These are phyloP conservation scores for Fusarium sp. DNA, from an alignment of 2,329 filamentous ascomycete genomes.

Conservation along the genomic window DNA sequence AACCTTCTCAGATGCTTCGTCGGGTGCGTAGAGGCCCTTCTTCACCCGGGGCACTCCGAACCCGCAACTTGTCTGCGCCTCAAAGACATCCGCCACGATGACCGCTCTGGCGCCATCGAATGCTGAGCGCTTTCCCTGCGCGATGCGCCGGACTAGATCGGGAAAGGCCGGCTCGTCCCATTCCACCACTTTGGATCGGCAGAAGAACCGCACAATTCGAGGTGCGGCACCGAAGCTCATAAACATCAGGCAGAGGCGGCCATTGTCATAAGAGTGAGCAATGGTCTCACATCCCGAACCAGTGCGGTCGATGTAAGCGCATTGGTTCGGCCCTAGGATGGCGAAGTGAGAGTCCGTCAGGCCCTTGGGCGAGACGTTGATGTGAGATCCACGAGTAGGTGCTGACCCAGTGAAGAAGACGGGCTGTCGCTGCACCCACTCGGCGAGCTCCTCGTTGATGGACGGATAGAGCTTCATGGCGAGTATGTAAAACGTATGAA, in stretches of 20 bases:
- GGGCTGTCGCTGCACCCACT: slow-evolving; percentile 77
- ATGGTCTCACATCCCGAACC: slow-evolving; percentile 85
- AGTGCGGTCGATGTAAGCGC: slow-evolving; percentile 81
- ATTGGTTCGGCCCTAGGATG: slow-evolving; percentile 71
- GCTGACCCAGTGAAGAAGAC: slow-evolving; percentile 85
- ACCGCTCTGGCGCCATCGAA: slow-evolving; percentile 71
- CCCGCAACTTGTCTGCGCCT: slow-evolving; percentile 78
- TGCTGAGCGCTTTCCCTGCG: slow-evolving; percentile 53
- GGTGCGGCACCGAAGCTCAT: slow-evolving; percentile 74
- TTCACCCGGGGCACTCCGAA: slow-evolving; percentile 73
- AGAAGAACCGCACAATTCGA: slow-evolving; percentile 77
- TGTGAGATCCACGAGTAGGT: slow-evolving; percentile 76
- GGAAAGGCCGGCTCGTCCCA: slow-evolving; percentile 68
- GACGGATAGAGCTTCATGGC: slow-evolving; percentile 74
- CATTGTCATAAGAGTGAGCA: slow-evolving; percentile 83
- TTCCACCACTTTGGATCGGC: slow-evolving; percentile 72
- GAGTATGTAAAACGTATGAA: slow-evolving; percentile 38
- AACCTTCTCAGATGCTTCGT: slow-evolving; percentile 37
- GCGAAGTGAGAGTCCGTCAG: slow-evolving; percentile 74
- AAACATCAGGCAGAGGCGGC: slow-evolving; percentile 82
- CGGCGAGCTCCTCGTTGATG: slow-evolving; percentile 68
- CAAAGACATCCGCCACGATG: slow-evolving; percentile 73
- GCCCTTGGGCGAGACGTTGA: slow-evolving; percentile 86
- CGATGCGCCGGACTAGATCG: slow-evolving; percentile 62
- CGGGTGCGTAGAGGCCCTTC: slow-evolving; percentile 56